These are phyloP conservation scores for Pseudocercospora eumusae DNA, from an alignment of 2,329 filamentous ascomycete genomes.

Conservation along the genomic window DNA sequence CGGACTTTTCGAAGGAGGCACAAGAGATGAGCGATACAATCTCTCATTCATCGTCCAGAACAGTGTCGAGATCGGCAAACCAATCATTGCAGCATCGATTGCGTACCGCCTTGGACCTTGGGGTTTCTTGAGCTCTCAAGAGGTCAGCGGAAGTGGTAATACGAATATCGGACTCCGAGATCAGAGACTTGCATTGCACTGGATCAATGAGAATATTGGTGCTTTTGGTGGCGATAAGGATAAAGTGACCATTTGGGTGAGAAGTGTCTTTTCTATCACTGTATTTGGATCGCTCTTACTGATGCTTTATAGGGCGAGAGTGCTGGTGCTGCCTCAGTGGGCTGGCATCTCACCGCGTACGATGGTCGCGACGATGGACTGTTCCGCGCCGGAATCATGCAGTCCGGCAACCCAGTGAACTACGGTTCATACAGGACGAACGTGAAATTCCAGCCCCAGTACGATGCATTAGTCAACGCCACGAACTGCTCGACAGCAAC, in stretches of 20 bases:
- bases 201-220: slow-evolving; percentile 48
- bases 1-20: slow-evolving; percentile 44
- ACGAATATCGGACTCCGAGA: slow-evolving; percentile 52
- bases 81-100: slow-evolving; percentile 61
- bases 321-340: slow-evolving; percentile 49
- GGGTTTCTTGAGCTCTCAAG: slow-evolving; percentile 65
- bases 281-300: not conserved
- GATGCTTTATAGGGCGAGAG: not conserved
- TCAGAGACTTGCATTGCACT: slow-evolving; percentile 50
- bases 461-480: slow-evolving; percentile 61
- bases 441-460: slow-evolving; percentile 55
- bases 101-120: slow-evolving; percentile 67
- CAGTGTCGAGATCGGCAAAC: slow-evolving; percentile 45
- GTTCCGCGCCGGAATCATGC: slow-evolving; percentile 52
- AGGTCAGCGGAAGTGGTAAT: slow-evolving; percentile 56
- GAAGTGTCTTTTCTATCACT: slow-evolving; percentile 19
- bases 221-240: slow-evolving; percentile 73
- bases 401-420: slow-evolving; percentile 41
- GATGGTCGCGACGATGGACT: slow-evolving; percentile 51
- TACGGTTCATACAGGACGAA: slow-evolving; percentile 29
- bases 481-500: slow-evolving; percentile 60
- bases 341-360: slow-evolving; percentile 51
- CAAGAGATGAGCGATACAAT: slow-evolving; percentile 61
- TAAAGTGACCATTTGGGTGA: slow-evolving; percentile 48
- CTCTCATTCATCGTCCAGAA: slow-evolving; percentile 60